phyloP scores from a whole-genome alignment of 192 early-diverging fungal species.

The Mortierella hygrophila region DNA sequence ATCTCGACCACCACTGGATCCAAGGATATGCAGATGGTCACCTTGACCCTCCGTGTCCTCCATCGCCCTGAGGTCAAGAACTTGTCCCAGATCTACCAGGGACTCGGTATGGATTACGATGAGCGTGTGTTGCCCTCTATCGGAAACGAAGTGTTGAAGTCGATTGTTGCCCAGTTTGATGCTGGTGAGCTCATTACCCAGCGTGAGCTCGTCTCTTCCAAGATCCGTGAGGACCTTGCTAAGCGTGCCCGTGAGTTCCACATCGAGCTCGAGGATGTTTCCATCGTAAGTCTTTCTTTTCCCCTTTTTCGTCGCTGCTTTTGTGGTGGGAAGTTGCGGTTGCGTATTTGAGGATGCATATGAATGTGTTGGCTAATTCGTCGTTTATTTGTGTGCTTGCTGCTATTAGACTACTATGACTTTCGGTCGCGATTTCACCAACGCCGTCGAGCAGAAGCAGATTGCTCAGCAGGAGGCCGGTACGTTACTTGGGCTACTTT shows the following conservation, averaged over 20 bases:
- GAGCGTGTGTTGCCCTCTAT: conserved; percentile 97
- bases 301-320: neutral
- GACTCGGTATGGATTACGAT: conserved; percentile 95
- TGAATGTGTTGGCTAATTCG: neutral
- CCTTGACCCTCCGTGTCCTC: conserved; percentile 91
- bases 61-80: conserved; percentile 86
- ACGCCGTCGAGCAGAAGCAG: conserved; percentile 98
- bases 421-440: conserved; percentile 98
- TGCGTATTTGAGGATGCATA: neutral
- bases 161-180: conserved; percentile 98
- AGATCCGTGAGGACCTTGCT: conserved; percentile 93
- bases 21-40: conserved; percentile 99
- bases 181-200: conserved; percentile 98
- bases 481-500: conserved; percentile 1
- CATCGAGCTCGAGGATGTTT: conserved; percentile 97
- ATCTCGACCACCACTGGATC: conserved; percentile 99
- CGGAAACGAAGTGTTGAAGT: conserved; percentile 99
- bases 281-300: conserved; percentile 79
- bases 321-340: neutral
- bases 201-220: conserved; percentile 92
- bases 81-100: conserved; percentile 89
- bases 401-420: conserved; percentile 91
- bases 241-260: conserved; percentile 95
- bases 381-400: neutral
- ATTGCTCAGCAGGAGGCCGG: conserved; percentile 98